Base-by-base conservation (phyloP, 192 early-diverging fungal genomes). In the Coemansia asiatica region DNA sequence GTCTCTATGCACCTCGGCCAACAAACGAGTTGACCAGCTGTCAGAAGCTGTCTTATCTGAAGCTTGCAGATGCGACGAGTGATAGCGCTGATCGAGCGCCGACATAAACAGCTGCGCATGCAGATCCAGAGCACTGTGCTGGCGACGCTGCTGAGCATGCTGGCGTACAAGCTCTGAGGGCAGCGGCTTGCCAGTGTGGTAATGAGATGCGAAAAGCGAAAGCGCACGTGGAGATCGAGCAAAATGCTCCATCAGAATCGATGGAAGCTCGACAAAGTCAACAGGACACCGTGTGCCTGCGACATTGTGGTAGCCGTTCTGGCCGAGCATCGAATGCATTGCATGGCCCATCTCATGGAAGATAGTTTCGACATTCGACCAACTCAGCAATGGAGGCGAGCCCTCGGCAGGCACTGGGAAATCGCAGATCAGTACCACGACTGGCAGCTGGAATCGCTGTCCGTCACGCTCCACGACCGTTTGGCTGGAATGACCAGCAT, bases 271-370 rank as follows among this genome's bases (percentile, higher is more conserved):
- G 2, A 97, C 95, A 87, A 99, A 96, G 78, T 99, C 97, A 23
- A 94, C 88, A 7, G 90, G 84, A 69, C 94, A 95, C 26, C 97
- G 85, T 10, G 97, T 99, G 35, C 97, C 97, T 2, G 94, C 85
- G 15, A 99, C 93, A 75, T 97, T 96, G 69, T 99, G 97, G 78
- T 90, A 97, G 38, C 92, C 89, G n/a, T 94, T 95, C 21, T 90
- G 86, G 31, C 91, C 95, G 6, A 99, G 84, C 91, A 96, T 94
- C 19, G 94, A 98, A 73, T 97, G 95, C 90, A 98, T 93, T 2
- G 94, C 97, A 67, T 99, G 97, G 4, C 97, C 97, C 94, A 98
- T 97, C 63, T 99, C 97, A 74, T 99, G 97, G 79, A 97, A 99
- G 2, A 98, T 74, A 0, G 97, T 99, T 71, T 98, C 95, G 26